Evolutionary conservation across 2,329 filamentous ascomycete genomes (phyloP), one percentile per base, ranked within the genome.

Genomic region (Waltergamsia citrina): DNA sequence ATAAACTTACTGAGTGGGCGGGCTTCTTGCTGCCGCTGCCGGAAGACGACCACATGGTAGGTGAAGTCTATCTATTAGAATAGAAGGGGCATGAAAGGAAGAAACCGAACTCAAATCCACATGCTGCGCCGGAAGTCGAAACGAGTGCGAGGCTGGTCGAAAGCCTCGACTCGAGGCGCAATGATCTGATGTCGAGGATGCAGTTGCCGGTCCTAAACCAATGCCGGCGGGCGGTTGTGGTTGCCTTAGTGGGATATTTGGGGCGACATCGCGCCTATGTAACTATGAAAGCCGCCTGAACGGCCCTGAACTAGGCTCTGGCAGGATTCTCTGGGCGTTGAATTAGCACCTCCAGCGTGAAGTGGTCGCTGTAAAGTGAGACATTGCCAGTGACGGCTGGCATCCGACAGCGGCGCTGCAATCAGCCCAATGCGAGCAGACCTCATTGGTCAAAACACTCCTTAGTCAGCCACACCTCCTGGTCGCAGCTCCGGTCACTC

Each of bases 1-100:
- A n/a, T 42, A 31, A 25, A 57, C 69, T 54, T 63, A 86, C 82
- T 75, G 84, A 80, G 53, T 80, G 75, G 44, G 71, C 66, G 45
- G 72, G 67, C 65, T 85, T 86, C 67, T 82, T 82, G 60, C 71
- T 65, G 62, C 71, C 65, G 62, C 70, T 69, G 47, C 68, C 68
- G 43, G 74, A 77, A 47, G 74, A 78, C 43, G 74, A 72, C 62
- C 78, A 80, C 75, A 81, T 80, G 43, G 50, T 62, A 51, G 37
- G 42, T 5, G 30, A 16, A n/a, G n/a, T n/a, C n/a, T n/a, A n/a
- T n/a, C n/a, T n/a, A n/a, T n/a, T n/a, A n/a, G n/a, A n/a, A n/a
- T n/a, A n/a, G 30, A 29, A 41, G 41, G 33, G 22, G 34, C 39
- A 43, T 37, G 46, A 26, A 30, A 17, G 9, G 35, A 28, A 33